Base-by-base conservation (phyloP, 1,284 basidiomycete genomes). In the Ustilago curta region DNA sequence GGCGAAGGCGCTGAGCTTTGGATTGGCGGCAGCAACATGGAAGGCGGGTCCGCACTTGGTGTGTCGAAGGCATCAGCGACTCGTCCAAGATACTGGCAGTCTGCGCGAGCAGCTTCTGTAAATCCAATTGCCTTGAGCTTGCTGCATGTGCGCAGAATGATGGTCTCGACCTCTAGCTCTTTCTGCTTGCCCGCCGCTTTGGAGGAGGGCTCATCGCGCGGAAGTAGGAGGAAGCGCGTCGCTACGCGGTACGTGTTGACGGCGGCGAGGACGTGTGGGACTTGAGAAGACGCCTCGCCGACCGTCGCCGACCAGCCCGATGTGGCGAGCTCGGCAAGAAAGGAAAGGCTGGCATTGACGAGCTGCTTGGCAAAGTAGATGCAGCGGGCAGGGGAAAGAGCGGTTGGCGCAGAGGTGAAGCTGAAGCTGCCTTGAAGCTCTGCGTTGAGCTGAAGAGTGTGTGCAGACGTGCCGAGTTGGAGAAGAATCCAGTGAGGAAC, bases 301-400 rank as follows among this genome's bases (percentile, higher is more conserved):
- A 40, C 25, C 0, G 59, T n/a, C 2, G 60, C 32, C 2, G 68
- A 58, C 76, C 76, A 78, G n/a, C 53, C 54, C 0, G 61, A 57
- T 37, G 43, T 50, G 23, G 64, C 37, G n/a, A 77, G 58, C 8
- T 53, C 29, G 18, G 62, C 40, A 6, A 72, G 37, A 9, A 57
- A 52, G 5, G 42, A 42, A 5, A 78, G 70, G 40, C 71, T 52
- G 14, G 62, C 67, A 40, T 82, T 82, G 58, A 76, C 79, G 14
- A 73, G 58, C 21, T 72, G 77, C 64, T 82, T 82, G 19, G 77
- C 69, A 18, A 59, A 61, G 23, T 73, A 73, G 35, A 76, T 35
- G 16, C 52, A 37, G 18, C 58, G 63, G 35, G 70, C 58, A 18
- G 48, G 21, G 5, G 57, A 47, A 4, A 73, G 70, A 31, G 49